Evolutionary conservation across 2,329 filamentous ascomycete species (phyloP).

Genomic region (Verticillium albo-atrum): DNA sequence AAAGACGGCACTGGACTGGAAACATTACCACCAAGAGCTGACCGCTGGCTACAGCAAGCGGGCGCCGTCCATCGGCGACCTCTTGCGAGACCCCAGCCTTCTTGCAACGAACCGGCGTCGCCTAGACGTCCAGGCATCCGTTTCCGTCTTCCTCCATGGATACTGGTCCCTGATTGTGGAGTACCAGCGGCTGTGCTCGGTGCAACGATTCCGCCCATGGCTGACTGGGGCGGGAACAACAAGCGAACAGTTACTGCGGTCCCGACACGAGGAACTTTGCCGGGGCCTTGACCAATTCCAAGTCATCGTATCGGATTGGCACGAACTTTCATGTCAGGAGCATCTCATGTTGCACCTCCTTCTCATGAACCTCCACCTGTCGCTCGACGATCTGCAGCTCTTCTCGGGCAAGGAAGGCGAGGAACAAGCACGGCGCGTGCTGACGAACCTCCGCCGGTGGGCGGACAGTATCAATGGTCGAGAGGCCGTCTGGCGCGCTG

Average conservation of each 20-base stretch:
- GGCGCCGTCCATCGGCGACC: constrained; percentile 48
- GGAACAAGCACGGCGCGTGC: constrained; percentile 57
- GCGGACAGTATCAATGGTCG: constrained; percentile 48
- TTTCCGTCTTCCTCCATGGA: constrained; percentile 58
- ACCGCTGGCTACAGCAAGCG: constrained; percentile 31
- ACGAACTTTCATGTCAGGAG: constrained; percentile 36
- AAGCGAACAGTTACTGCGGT: constrained; percentile 42
- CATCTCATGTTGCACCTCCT: constrained; percentile 48
- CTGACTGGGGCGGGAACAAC: constrained; percentile 32
- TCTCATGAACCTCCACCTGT: constrained; percentile 60
- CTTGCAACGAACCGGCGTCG: constrained; percentile 42
- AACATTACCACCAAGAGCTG: constrained; percentile 47
- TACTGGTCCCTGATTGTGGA: constrained; percentile 64
- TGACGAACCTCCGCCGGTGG: constrained; percentile 57
- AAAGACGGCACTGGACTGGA: constrained; percentile 60
- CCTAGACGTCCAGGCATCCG: constrained; percentile 52
- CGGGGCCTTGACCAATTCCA: constrained; percentile 49
- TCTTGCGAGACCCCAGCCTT: constrained; percentile 51
- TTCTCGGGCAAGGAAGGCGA: constrained; percentile 65
- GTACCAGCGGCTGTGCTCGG: constrained; percentile 55
- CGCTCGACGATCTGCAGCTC: constrained; percentile 60
- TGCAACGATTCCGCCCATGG: constrained; percentile 43
- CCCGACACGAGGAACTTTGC: constrained; percentile 59
- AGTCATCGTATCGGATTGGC: constrained; percentile 35
- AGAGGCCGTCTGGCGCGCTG: constrained; percentile 63